Base-by-base conservation (phyloP, 495 filamentous ascomycete genomes). In the Platismatia glauca region DNA sequence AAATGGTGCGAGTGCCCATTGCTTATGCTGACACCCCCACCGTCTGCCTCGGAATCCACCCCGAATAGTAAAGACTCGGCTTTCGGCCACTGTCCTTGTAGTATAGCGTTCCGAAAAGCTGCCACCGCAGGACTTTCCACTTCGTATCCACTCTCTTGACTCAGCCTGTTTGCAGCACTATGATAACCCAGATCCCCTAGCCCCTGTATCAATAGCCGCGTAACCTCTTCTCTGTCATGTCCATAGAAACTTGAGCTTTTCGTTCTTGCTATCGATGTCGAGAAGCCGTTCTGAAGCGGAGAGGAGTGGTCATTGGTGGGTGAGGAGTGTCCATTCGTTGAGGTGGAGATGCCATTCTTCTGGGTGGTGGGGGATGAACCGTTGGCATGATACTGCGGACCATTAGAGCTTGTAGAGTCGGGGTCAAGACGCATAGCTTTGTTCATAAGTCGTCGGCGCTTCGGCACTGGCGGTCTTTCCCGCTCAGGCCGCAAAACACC, bases 161-260 rank as follows among this genome's bases (percentile, higher is more conserved):
- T 85, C 61, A 99, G 77, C 63, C 76, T 81, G 24, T 82, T 78
- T 38, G 95, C 94, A 31, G 93, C 87, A 8, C 74, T 77, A 60
- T 84, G 77, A 72, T 97, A 97, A 3, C 93, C 94, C 72, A 97
- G 74, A 72, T 97, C 94, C 29, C 82, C 78, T 56, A 99, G 75
- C 39, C 90, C 88, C 73, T 99, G 94, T 67, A 97, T 95, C 65
- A 97, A 73, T 58, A 99, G 89, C 58, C 94, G 81, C 9, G 94
- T 94, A 15, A 97, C 86, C 75, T 99, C 92, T 76, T 95, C 93
- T 70, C 91, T 86, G 71, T 92, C 86, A 71, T 99, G 93, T 27
- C 90, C 91, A 66, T 83, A 87, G 69, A 85, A 90, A 15, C 75
- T 62, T 34, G 72, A 61, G 64, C 71, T 67, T 15, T 71, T 63